These are phyloP conservation scores for Fusarium vanettenii DNA, from an alignment of 2,329 filamentous ascomycete genomes.

Conservation along the genomic window DNA sequence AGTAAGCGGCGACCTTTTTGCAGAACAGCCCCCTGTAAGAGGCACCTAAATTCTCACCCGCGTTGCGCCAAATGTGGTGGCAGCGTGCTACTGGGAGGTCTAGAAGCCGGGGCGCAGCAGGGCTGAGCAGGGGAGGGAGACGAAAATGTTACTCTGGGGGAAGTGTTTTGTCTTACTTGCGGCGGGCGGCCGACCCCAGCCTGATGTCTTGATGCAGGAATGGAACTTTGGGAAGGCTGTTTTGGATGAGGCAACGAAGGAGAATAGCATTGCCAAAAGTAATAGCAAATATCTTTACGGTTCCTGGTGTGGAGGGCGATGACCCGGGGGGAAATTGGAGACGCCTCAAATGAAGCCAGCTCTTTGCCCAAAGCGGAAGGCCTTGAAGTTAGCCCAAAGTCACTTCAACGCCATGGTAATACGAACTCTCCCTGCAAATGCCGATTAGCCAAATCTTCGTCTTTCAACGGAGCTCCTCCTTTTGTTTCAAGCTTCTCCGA, in stretches of 20 bases:
- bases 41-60: conserved; percentile 22
- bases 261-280: not conserved
- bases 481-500: not conserved
- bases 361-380: not conserved
- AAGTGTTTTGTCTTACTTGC: not conserved
- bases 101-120: not conserved
- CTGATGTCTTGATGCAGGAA: not conserved
- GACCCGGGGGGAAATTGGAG: not conserved
- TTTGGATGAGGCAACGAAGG: not conserved
- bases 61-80: not conserved
- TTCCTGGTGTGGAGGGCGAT: not conserved
- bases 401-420: not conserved
- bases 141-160: not conserved
- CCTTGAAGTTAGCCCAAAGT: not conserved
- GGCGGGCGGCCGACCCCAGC: not conserved
- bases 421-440: not conserved
- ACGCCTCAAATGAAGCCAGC: not conserved
- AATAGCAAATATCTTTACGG: not conserved
- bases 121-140: not conserved
- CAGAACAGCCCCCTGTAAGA: not conserved
- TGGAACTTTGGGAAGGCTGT: not conserved
- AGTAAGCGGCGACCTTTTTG: not conserved
- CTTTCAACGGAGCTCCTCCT: not conserved
- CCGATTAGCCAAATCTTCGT: not conserved
- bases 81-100: not conserved